Evolutionary conservation across 371 early-diverging fungal species (phyloP), one percentile per base, ranked within the genome.

Genomic region (Mortierella sp.): DNA sequence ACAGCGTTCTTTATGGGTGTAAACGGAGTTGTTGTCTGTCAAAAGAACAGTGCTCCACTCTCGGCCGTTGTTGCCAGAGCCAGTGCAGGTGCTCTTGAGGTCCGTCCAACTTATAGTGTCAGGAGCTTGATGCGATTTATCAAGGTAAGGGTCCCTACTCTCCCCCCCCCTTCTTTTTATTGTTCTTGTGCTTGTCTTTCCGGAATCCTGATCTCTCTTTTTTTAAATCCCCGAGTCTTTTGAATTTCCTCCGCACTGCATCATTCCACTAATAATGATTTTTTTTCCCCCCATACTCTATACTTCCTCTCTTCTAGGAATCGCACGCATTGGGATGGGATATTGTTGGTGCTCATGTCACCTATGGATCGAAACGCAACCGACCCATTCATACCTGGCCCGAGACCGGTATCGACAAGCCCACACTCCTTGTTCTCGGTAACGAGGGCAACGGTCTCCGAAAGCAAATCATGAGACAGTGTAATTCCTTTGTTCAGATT

Each of bases 51-150:
- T 57, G 74, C 86, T 14, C 84, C 84, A 7, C 69, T 90, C 12
- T 83, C 83, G 29, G 84, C 89, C 0, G 70, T 79, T 1, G 90
- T 88, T 4, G 84, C 88, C 30, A 90, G 88, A 72, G 86, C 87
- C 23, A 87, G 87, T 56, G 74, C 87, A 0, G 92, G 92, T 4
- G 89, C 90, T 0, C 53, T 89, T 62, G 92, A 92, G 74, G 81
- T 62, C 28, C 64, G 84, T 62, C 70, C 80, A 16, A 72, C 88
- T 7, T 89, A 79, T 70, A 53, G 61, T 16, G 79, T 83, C 21
- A 50, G 52, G 0, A 82, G 81, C 45, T 45, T 87, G n/a, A 64
- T 75, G 56, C 73, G 73, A 44, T 80, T 89, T 52, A 70, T 87
- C 6, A 71, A 83, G 81, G 86, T 80, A 80, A 50, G 14, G 25